A percentile compares a stretch with the other conserved stretches of the same genome.
Evolutionary conservation across 2,329 filamentous ascomycete species (phyloP).

Genomic region (Tolypocladium inflatum): DNA sequence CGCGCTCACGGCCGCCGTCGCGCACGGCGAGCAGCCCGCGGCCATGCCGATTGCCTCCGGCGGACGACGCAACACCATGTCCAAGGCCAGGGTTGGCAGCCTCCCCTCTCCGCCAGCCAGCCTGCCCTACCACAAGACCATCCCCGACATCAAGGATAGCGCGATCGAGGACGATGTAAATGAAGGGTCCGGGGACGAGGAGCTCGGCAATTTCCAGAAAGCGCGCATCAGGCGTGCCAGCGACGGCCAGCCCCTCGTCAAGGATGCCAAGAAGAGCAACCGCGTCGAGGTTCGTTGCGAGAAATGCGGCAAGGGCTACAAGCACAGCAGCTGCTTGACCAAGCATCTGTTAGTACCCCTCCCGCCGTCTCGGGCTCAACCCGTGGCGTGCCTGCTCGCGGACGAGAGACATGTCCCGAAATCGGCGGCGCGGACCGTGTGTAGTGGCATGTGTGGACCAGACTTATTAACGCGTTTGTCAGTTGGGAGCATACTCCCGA

Average conservation of each 20-base stretch:
- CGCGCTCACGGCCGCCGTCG: conserved; percentile 63
- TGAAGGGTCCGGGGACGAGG: conserved; percentile 47
- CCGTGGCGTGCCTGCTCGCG: conserved; percentile 16
- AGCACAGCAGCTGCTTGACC: conserved; percentile 99
- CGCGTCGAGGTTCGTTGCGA: conserved; percentile 87
- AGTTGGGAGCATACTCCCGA: conserved; percentile 99
- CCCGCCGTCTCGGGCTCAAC: conserved; percentile 30
- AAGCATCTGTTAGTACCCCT: conserved; percentile 97
- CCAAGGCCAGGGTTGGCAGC: conserved; percentile 52
- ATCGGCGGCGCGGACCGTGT: conserved; percentile 8
- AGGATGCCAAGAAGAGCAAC: conserved; percentile 77
- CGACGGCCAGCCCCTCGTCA: conserved; percentile 74
- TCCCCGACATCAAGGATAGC: conserved; percentile 46
- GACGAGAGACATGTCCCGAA: conserved; percentile 2
- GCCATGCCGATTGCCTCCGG: conserved; percentile 49
- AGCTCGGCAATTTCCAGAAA: conserved; percentile 36
- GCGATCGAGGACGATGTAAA: conserved; percentile 61
- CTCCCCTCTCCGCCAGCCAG: conserved; percentile 58
- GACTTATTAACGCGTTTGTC: conserved; percentile 14
- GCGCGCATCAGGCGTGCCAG: conserved; percentile 57
- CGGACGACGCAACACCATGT: conserved; percentile 57
- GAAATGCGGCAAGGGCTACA: conserved; percentile 98
- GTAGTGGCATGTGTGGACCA: neutral
- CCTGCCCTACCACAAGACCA: conserved; percentile 49
- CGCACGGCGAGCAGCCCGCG: conserved; percentile 51